Percentiles rank a stretch among this genome's conserved stretches.
Conservation (phyloP, 73 alveolate genomes). For the Stentor coeruleus region DNA sequence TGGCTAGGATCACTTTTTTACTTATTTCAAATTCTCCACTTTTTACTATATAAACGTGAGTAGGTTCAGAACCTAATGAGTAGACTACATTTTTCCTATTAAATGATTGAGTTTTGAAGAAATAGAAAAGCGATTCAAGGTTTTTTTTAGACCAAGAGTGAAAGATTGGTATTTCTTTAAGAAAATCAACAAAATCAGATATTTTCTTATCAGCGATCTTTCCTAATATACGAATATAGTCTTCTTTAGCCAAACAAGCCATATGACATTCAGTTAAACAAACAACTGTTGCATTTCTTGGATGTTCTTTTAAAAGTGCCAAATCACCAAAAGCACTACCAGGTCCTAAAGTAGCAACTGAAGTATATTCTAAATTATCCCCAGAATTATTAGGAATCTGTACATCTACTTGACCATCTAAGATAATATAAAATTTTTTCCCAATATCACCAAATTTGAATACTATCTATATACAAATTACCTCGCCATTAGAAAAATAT, state of each 20-base stretch:
- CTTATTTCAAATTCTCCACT: conserved; percentile 54
- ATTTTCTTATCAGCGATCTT: conserved; percentile 35
- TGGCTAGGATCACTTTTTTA: not conserved
- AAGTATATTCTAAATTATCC: not conserved
- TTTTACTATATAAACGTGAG: conserved; percentile 33
- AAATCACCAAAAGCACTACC: conserved; percentile 76
- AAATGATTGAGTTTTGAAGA: not conserved
- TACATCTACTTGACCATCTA: not conserved
- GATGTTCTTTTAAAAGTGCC: conserved; percentile 61
- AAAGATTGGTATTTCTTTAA: conserved; percentile 34
- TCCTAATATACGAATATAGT: conserved; percentile 34
- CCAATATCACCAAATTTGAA: conserved; percentile 18
- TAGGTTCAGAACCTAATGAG: conserved; percentile 28
- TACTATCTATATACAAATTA: too few species aligned
- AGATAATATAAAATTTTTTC: not conserved
- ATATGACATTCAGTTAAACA: conserved; percentile 39
- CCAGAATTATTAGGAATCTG: not conserved
- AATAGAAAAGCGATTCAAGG: conserved; percentile 24
- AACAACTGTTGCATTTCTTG: conserved; percentile 61
- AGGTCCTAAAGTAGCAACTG: not conserved
- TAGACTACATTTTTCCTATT: conserved; percentile 22
- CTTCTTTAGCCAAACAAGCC: conserved; percentile 44
- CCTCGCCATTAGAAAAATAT: not conserved
- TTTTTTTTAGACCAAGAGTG: conserved; percentile 33
- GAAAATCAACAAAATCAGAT: conserved; percentile 28